phyloP scores from a whole-genome alignment of 108 stramenopile species.

The Fistulifera solaris region DNA sequence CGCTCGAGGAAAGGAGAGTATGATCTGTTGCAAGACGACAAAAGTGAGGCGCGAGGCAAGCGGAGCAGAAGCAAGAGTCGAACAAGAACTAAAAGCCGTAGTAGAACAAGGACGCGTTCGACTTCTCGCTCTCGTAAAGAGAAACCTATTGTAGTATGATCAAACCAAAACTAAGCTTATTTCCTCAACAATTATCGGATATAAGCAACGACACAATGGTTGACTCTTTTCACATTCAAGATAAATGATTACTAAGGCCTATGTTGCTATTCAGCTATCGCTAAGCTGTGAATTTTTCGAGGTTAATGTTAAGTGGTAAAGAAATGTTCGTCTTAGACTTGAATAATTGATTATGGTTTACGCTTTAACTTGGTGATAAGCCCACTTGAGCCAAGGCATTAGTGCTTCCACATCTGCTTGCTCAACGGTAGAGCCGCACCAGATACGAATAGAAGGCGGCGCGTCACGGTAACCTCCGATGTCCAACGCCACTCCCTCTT shows the following conservation, averaged over 20 bases:
- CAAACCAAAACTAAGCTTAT: no score
- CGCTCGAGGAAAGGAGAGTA: slow-evolving; percentile 35
- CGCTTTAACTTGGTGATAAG: slow-evolving; percentile 84
- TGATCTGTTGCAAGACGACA: slow-evolving; percentile 53
- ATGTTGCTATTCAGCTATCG: no score
- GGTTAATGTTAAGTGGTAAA: no score
- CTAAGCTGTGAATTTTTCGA: no score
- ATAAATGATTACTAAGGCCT: no score
- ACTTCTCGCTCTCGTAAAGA: neutral
- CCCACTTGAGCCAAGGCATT: slow-evolving; percentile 98
- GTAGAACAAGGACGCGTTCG: neutral
- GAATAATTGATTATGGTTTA: slow-evolving; percentile 13
- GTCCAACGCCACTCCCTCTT: slow-evolving; percentile 91
- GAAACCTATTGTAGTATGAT: neutral
- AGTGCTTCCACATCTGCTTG: slow-evolving; percentile 92
- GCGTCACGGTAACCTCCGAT: slow-evolving; percentile 99
- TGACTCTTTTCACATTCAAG: no score
- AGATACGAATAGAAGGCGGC: slow-evolving; percentile 97
- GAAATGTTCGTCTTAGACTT: no score
- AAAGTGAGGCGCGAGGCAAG: slow-evolving; percentile 25
- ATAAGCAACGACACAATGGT: no score
- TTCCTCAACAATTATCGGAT: no score
- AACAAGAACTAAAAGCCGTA: neutral
- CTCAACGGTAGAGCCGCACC: slow-evolving; percentile 99
- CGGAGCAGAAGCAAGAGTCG: slow-evolving; percentile 17